Percentiles rank a stretch among this genome's conserved stretches.
These are phyloP conservation scores for Teunomyces pallodes DNA, from an alignment of 805 yeast species.

Conservation along the genomic window DNA sequence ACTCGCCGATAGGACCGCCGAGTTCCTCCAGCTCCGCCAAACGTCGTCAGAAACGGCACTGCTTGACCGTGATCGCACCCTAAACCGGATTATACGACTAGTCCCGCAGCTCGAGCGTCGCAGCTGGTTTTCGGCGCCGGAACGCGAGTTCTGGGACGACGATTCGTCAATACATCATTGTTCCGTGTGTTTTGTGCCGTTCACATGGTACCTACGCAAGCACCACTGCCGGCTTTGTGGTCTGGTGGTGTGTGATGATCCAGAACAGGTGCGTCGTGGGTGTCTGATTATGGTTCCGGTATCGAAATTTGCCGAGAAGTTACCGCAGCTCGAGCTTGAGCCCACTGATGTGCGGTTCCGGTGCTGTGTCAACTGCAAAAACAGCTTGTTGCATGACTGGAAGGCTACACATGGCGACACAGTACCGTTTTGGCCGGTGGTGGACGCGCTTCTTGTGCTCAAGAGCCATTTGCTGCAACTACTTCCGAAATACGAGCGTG, in stretches of 20 bases:
- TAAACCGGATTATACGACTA: not conserved
- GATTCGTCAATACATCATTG: conserved; percentile 50
- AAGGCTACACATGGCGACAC: conserved; percentile 5
- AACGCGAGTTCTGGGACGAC: conserved; percentile 55
- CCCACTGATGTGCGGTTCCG: conserved; percentile 39
- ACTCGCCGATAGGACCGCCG: conserved; percentile 41
- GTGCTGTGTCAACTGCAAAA: conserved; percentile 69
- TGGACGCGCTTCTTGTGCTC: conserved; percentile 18
- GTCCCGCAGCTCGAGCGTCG: not conserved
- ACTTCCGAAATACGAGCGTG: conserved; percentile 20
- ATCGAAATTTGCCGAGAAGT: conserved; percentile 33
- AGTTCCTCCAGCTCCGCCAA: conserved; percentile 43
- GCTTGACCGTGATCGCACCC: conserved; percentile 55
- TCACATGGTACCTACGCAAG: conserved; percentile 59
- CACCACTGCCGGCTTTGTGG: conserved; percentile 96
- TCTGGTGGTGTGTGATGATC: conserved; percentile 69
- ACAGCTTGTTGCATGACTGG: conserved; percentile 54
- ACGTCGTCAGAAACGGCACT: conserved; percentile 45
- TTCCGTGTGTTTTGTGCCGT: conserved; percentile 57
- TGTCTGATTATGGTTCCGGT: conserved; percentile 78
- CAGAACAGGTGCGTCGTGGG: conserved; percentile 33
- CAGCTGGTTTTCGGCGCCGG: not conserved
- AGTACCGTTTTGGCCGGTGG: conserved; percentile 16
- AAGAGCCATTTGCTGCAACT: conserved; percentile 21
- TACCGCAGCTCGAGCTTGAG: conserved; percentile 34